phyloP scores from a whole-genome alignment of 768 basidiomycete genomes.

The Agaricus blazei region DNA sequence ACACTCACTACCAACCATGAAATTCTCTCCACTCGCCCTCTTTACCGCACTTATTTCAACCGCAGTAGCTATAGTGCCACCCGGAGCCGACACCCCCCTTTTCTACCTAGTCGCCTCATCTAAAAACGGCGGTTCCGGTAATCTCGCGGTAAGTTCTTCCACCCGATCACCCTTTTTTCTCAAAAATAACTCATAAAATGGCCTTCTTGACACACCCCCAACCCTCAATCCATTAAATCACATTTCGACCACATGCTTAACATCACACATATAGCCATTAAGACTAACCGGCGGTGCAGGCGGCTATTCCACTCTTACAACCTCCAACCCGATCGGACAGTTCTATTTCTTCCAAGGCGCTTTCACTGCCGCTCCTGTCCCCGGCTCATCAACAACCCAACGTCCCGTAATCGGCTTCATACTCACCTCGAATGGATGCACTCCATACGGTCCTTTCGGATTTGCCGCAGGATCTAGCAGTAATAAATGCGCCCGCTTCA shows the following conservation, averaged over 20 bases:
- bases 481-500: conserved; percentile 26
- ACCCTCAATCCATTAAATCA: conserved; percentile 5
- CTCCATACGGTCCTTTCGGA: conserved; percentile 21
- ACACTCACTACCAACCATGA: conserved; percentile 2
- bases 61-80: conserved; percentile 14
- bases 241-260: not conserved
- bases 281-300: conserved; percentile 20
- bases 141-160: conserved; percentile 16
- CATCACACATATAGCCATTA: conserved; percentile 19
- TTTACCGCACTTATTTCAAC: conserved; percentile 8
- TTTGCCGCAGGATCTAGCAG: conserved; percentile 22
- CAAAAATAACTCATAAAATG: too few species aligned
- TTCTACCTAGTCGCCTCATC: conserved; percentile 28
- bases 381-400: conserved; percentile 14
- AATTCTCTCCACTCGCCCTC: conserved; percentile 7
- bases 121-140: conserved; percentile 7
- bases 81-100: conserved; percentile 25
- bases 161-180: too few species aligned
- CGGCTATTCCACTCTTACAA: conserved; percentile 20
- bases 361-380: conserved; percentile 15
- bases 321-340: conserved; percentile 20
- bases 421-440: conserved; percentile 18
- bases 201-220: conserved; percentile 5
- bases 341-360: conserved; percentile 28
- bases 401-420: conserved; percentile 16